Conservation (phyloP, 23 red algal species). For the Pyropia yezoensis region DNA sequence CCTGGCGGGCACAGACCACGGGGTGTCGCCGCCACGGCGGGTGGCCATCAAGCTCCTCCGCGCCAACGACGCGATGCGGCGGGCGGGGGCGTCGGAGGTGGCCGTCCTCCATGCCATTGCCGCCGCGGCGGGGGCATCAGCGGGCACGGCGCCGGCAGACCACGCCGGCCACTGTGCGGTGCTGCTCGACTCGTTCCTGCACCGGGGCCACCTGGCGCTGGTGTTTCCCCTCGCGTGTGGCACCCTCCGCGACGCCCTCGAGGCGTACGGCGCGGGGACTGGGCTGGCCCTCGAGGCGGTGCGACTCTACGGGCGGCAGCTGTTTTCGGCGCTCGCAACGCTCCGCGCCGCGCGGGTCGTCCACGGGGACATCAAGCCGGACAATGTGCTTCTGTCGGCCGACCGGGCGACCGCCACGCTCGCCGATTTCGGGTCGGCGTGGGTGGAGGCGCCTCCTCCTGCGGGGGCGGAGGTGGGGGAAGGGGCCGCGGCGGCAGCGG, state of each 20-base stretch:
- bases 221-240: background rate
- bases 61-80: conserved; percentile 13
- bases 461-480: background rate
- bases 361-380: conserved; percentile 25
- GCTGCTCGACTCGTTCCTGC: background rate
- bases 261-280: conserved; percentile 2
- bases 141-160: too few relatives aligned
- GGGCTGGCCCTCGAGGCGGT: conserved; percentile 5
- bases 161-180: background rate
- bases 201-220: conserved; percentile 2
- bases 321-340: conserved; percentile 3
- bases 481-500: background rate
- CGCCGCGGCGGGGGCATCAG: background rate
- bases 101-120: background rate
- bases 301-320: conserved; percentile 10
- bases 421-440: background rate
- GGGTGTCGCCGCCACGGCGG: background rate
- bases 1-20: background rate
- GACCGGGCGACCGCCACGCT: conserved; percentile 8
- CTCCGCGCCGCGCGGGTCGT: conserved; percentile 1
- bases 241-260: conserved; percentile 11
- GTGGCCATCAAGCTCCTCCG: conserved; percentile 24
- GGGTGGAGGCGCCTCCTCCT: background rate
- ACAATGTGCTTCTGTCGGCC: conserved; percentile 15
- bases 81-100: conserved; percentile 9